Conservation (phyloP, 352 stramenopile genomes). For the Phytophthora podocarpi region DNA sequence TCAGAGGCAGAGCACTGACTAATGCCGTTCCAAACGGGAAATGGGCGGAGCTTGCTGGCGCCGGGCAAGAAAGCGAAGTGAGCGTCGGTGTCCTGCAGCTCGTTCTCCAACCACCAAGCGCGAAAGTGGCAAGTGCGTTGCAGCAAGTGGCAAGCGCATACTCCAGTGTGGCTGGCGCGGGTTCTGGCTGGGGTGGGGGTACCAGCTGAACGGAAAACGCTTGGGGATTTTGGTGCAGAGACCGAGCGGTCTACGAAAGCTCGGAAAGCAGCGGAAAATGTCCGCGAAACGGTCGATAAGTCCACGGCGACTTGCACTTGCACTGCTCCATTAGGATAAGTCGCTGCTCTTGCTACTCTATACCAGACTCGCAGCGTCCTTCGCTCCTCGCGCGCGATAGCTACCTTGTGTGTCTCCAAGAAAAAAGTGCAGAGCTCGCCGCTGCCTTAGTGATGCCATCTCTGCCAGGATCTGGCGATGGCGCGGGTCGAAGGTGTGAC, state of each 20-base stretch:
- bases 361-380: conserved; percentile 5
- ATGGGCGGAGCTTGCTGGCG: conserved; percentile 24
- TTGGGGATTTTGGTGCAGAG: conserved; percentile 42
- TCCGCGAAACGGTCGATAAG: conserved; percentile 23
- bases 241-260: conserved; percentile 27
- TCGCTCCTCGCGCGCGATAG: conserved; percentile 11
- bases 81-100: conserved; percentile 18
- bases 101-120: conserved; percentile 35
- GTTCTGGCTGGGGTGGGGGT: conserved; percentile 38
- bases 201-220: conserved; percentile 39
- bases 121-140: conserved; percentile 48
- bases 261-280: conserved; percentile 21
- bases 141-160: conserved; percentile 45
- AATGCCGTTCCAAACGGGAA: conserved; percentile 15
- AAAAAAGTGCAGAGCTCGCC: conserved; percentile 10
- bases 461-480: conserved; percentile 13
- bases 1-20: conserved; percentile 2
- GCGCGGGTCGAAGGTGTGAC: neutral
- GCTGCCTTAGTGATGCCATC: neutral
- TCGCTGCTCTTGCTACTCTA: conserved; percentile 10
- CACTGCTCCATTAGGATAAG: conserved; percentile 1
- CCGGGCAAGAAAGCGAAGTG: conserved; percentile 38
- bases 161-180: conserved; percentile 29
- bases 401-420: conserved; percentile 13
- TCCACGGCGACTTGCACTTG: neutral